Evolutionary conservation across 176 grass and related monocot species (phyloP).

Genomic region (Thalia dealbata): DNA sequence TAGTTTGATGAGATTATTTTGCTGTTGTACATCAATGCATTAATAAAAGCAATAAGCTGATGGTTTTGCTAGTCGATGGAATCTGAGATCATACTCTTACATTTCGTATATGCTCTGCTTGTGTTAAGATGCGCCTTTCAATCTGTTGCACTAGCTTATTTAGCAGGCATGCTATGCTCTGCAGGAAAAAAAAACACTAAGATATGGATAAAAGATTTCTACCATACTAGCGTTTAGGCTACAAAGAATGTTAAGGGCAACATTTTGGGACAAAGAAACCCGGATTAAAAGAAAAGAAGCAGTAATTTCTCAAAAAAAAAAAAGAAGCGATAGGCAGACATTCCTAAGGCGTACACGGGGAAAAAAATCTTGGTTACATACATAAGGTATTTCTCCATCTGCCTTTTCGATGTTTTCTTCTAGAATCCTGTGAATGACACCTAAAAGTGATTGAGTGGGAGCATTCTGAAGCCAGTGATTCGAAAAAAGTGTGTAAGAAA

Average conservation of each 20-base stretch:
- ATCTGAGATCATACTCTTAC: neutral
- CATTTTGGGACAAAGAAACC: neutral
- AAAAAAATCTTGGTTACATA: constrained; percentile 29
- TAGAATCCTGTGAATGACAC: constrained; percentile 79
- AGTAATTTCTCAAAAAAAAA: too few relatives aligned
- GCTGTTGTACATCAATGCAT: constrained; percentile 10
- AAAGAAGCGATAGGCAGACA: neutral
- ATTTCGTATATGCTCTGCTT: constrained; percentile 15
- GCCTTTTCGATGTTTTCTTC: constrained; percentile 90
- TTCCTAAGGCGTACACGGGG: neutral
- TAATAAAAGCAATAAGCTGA: neutral
- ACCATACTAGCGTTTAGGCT: neutral
- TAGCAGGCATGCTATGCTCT: constrained; percentile 71
- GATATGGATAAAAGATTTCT: neutral
- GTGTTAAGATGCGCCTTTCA: constrained; percentile 58
- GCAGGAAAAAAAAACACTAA: constrained; percentile 7
- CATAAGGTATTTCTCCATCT: constrained; percentile 95
- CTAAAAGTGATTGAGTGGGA: constrained; percentile 87
- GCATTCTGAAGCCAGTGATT: constrained; percentile 49
- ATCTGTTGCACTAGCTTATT: constrained; percentile 85
- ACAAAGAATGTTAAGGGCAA: neutral
- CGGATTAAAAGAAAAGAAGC: neutral
- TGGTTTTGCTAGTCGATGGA: neutral
- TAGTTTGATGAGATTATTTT: constrained; percentile 26
- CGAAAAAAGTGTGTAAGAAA: constrained; percentile 29